These are phyloP conservation scores for Piper longum DNA, from an alignment of 164 flowering plant species.

Conservation along the genomic window DNA sequence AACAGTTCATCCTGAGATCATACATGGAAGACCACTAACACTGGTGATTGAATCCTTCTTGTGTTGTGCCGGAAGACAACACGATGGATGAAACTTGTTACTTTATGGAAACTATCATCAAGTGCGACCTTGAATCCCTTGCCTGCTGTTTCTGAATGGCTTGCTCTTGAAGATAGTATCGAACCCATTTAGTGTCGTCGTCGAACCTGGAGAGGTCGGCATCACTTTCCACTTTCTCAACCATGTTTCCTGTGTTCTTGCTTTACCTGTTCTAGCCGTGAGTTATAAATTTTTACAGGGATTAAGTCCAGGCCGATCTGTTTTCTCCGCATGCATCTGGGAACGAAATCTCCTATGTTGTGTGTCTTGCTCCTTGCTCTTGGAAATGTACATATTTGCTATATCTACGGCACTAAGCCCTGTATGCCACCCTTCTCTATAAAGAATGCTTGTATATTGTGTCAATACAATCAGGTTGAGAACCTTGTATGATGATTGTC, in stretches of 20 bases:
- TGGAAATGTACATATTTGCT: no score
- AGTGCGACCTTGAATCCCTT: conserved; percentile 75
- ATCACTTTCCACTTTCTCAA: background rate
- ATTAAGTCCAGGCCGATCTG: conserved; percentile 1
- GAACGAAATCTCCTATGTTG: conserved; percentile 10
- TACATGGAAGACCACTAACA: conserved; percentile 68
- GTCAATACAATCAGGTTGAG: no score
- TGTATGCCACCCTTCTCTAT: no score
- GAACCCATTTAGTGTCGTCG: conserved; percentile 25
- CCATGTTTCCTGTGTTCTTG: conserved; percentile 4
- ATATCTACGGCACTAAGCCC: no score
- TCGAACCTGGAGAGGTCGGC: conserved; percentile 28
- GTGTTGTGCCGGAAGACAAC: conserved; percentile 81
- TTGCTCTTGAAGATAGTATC: conserved; percentile 50
- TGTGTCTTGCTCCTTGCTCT: conserved; percentile 1
- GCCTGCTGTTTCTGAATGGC: conserved; percentile 61
- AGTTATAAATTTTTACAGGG: background rate
- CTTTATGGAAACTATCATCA: conserved; percentile 73
- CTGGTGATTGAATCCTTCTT: conserved; percentile 67
- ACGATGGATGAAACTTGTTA: conserved; percentile 80
- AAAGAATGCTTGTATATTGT: no score
- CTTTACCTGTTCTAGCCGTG: conserved; percentile 2
- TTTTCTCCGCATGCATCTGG: background rate
- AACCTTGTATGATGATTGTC: no score
- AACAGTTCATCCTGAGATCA: conserved; percentile 66